These are phyloP conservation scores for Euphorbia schlechtendalii DNA, from an alignment of 441 rosid genomes.

Conservation along the genomic window DNA sequence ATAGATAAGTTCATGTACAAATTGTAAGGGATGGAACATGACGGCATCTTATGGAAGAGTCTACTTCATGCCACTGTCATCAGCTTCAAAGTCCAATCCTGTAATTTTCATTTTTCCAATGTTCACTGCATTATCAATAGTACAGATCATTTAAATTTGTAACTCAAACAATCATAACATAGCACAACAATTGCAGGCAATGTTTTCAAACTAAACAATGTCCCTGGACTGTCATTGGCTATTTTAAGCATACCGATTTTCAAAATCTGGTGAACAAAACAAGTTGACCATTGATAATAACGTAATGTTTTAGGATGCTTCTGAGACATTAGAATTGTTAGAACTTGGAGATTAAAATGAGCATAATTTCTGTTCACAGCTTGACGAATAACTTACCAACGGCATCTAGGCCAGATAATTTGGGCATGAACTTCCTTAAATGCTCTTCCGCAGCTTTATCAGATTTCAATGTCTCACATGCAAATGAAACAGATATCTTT, in stretches of 20 bases:
- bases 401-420: conserved; percentile 74
- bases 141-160: neutral
- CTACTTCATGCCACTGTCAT: conserved; percentile 23
- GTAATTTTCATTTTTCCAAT: conserved; percentile 71
- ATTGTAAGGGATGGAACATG: neutral
- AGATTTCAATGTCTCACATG: conserved; percentile 87
- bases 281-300: neutral
- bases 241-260: no score
- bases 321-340: neutral
- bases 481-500: conserved; percentile 60
- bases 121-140: conserved; percentile 51
- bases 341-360: no score
- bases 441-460: conserved; percentile 90
- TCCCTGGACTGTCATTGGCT: no score
- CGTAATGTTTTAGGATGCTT: neutral
- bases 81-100: conserved; percentile 53
- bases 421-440: conserved; percentile 77
- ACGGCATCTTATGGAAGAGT: neutral
- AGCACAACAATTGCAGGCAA: neutral
- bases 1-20: neutral
- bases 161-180: neutral
- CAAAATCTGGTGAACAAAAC: no score
- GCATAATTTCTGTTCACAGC: neutral
- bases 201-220: no score
- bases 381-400: conserved; percentile 44